Evolutionary conservation across 169 alveolate species (phyloP), one percentile per base, ranked within the genome.

Genomic region (Cryptosporidium muris): DNA sequence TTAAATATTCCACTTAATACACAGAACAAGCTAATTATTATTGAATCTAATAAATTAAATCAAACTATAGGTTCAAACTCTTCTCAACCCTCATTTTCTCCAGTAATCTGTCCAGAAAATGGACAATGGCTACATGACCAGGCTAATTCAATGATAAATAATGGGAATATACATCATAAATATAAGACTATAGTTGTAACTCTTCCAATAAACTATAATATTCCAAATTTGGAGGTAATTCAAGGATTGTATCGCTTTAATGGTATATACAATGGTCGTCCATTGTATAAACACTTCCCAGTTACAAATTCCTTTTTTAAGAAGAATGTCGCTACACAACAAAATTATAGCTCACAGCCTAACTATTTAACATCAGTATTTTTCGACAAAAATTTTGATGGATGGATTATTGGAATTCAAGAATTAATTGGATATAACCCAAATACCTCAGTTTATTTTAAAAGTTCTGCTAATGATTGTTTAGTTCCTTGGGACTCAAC

Each of bases 401-500:
- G 74, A 4, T 74, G 85, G 85, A 58, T 74, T 45, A 58, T 74
- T 6, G 85, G 85, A 12, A 68, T 58, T 60, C 66, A 53, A 25
- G 85, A 74, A 43, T 58, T 58, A 37, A 74, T 74, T 3, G 85
- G 85, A 6, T 74, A 74, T 36, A 45, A 54, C 25, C 40, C 52
- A 4, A 54, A 54, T 14, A 68, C 37, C 2, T 74, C 85, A 14
- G 47, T 74, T 34, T 74, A 74, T 34, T 42, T 74, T 14, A 56
- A 51, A 34, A 74, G 85, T 64, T 74, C 85, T 45, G 45, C 40
- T 48, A 58, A 68, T 34, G 37, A 43, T 12, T 74, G 85, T 25
- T 64, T 74, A 7, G 85, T 74, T 42, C 85, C 85, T 12, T 74
- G 85, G 85, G 85, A 74, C 12, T 62, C 85, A 38, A 58, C 65